phyloP scores from a whole-genome alignment of 169 alveolate genomes.

The Plasmodium gallinaceum region DNA sequence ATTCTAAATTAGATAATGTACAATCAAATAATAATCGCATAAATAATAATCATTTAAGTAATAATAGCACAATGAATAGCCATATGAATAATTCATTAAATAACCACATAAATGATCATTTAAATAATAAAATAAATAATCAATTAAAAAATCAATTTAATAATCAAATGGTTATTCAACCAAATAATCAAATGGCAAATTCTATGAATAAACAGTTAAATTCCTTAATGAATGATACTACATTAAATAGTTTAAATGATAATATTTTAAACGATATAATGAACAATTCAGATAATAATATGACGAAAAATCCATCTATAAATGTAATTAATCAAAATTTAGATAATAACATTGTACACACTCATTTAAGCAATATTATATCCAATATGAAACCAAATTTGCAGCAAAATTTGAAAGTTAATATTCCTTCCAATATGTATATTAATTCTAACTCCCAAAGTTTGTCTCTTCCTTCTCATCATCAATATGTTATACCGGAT shows the following conservation, averaged over 20 bases:
- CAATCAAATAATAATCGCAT: slow-evolving; percentile 1
- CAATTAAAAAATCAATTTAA: slow-evolving; percentile 10
- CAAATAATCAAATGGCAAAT: not conserved
- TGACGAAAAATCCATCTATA: slow-evolving; percentile 33
- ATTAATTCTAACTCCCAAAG: slow-evolving; percentile 31
- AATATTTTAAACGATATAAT: slow-evolving; percentile 27
- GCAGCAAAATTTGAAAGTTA: slow-evolving; percentile 35
- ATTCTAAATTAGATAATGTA: not conserved
- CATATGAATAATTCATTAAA: slow-evolving; percentile 3
- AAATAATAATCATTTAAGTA: slow-evolving; percentile 1
- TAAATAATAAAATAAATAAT: slow-evolving; percentile 10
- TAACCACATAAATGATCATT: slow-evolving; percentile 6
- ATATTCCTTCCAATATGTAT: slow-evolving; percentile 28
- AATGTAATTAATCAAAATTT: slow-evolving; percentile 66
- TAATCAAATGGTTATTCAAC: slow-evolving; percentile 24
- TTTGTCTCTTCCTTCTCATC: slow-evolving; percentile 2
- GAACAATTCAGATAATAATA: slow-evolving; percentile 26
- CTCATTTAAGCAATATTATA: slow-evolving; percentile 33
- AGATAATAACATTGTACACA: slow-evolving; percentile 38
- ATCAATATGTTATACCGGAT: slow-evolving; percentile 22
- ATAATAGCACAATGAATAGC: slow-evolving; percentile 11
- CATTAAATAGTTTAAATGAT: slow-evolving; percentile 12
- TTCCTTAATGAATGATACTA: slow-evolving; percentile 20
- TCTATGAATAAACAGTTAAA: slow-evolving; percentile 30
- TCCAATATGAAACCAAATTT: slow-evolving; percentile 17